Percentiles rank a stretch among this genome's conserved stretches.
Evolutionary conservation across 768 basidiomycete genomes (phyloP).

Genomic region (Sporobolomyces roseus): DNA sequence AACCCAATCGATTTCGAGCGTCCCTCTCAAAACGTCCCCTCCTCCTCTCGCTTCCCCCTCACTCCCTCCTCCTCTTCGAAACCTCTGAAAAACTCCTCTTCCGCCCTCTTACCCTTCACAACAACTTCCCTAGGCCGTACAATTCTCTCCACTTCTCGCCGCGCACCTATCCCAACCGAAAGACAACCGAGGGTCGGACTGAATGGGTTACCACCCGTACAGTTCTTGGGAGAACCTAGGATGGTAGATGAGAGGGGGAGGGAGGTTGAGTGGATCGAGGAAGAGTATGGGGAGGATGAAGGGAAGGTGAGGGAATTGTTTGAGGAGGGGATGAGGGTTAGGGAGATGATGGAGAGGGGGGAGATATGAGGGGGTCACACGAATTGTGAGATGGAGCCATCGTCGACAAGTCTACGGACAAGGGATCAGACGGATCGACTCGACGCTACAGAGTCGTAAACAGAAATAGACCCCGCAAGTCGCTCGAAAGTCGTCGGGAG

Average conservation of each 20-base stretch:
- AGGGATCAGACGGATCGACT: neutral
- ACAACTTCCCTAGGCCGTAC: conserved; percentile 15
- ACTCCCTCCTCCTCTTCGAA: neutral
- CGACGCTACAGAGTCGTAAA: too few species aligned
- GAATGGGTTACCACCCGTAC: conserved; percentile 13
- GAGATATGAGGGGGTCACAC: conserved; percentile 2
- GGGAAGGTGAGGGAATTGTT: conserved; percentile 10
- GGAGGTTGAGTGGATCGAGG: conserved; percentile 22
- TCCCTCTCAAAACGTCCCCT: neutral
- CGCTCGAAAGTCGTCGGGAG: too few species aligned
- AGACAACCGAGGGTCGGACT: conserved; percentile 1
- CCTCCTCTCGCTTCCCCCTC: conserved; percentile 10
- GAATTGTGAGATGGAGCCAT: neutral
- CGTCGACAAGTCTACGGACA: neutral
- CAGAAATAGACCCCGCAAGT: too few species aligned
- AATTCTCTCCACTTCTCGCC: conserved; percentile 11
- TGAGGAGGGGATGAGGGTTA: conserved; percentile 10
- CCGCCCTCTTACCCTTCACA: conserved; percentile 22
- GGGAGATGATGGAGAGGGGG: conserved; percentile 12
- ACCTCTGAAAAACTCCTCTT: neutral
- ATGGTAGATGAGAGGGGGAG: conserved; percentile 19
- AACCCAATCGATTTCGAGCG: conserved; percentile 25
- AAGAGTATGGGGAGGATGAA: conserved; percentile 5
- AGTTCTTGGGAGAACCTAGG: conserved; percentile 14
- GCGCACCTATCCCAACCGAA: neutral